Evolutionary conservation across 2,329 filamentous ascomycete species (phyloP), one percentile per base, ranked within the genome.

Genomic region (Fusarium sp.): DNA sequence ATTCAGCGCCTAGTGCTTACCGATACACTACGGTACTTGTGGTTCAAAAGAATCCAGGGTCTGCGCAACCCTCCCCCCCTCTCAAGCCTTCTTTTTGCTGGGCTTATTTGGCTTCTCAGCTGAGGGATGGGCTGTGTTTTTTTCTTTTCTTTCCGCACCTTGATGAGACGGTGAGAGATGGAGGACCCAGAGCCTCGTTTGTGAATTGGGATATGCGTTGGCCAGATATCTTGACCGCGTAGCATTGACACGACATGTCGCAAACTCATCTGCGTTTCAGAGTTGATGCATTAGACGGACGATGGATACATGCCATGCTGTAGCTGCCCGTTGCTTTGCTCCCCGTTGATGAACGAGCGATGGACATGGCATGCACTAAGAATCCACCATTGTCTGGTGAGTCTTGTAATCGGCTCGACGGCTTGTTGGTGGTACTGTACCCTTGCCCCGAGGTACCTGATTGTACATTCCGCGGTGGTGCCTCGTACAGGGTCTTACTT

Each of bases 371-470:
- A 56, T 56, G 52, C 33, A 59, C 48, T 52, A 52, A 31, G 48
- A 52, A 11, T 27, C 24, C 48, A 52, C 48, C 18, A 52, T 7
- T n/a, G 48, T 31, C 48, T 50, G 41, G 41, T 45, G 41, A 27
- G 45, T 73, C 61, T 69, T 33, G 39, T 16, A 69, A 62, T 33
- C 52, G 22, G 58, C 41, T 64, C 27, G 37, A 63, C 22, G 14
- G 43, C 43, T 22, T 48, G 43, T 39, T 39, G 16, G 16, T 14
- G 20, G 41, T 45, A 45, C 41, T 45, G 20, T 45, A 45, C 41
- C 70, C 73, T 71, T 71, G 52, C 24, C 20, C 29, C 18, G 10
- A 29, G 43, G 72, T 75, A 74, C 68, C 48, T 61, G 37, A 20
- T 41, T 48, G 43, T 58, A 58, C 50, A n/a, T 41, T n/a, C n/a